Base-by-base conservation (phyloP, 352 stramenopile genomes). In the Pythium scleroteichum region DNA sequence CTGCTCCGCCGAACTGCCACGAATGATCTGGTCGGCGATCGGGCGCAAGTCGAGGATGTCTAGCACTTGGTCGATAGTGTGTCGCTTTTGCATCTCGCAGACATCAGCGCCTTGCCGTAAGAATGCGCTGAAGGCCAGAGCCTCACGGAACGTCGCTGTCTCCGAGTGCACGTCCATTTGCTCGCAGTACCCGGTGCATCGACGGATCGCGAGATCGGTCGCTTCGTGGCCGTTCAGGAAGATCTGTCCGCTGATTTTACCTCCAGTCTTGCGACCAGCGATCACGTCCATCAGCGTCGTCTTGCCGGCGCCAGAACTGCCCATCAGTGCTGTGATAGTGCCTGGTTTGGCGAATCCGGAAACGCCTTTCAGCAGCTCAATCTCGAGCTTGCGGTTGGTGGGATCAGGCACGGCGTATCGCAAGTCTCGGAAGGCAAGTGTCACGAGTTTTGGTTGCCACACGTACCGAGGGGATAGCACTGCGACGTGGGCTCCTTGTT, bases 231-330 rank as follows among this genome's bases (percentile, higher is more conserved):
- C 94, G 69, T 98, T 98, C 8, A 98, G 52, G 14, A 58, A 27
- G 39, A 98, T 89, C n/a, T 95, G 48, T 26, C 94, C 94, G 23
- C 66, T 69, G 53, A 98, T 90, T 14, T 59, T 78, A 17, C 95
- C 95, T n/a, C 76, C 79, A 6, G 78, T 95, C 72, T 98, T 98
- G 45, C 95, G 78, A 16, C 95, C 76, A 13, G 94, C 90, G 51
- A 99, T 92, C 8, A 98, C 92, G 71, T 98, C 93, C 68, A 98
- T 92, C 9, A 98, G 76, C 6, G 95, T 98, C 12, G 94, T 98
- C 72, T 98, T 98, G 1, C 93, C 92, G 26, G 88, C 84, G 35
- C 87, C 85, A 3, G 74, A 82, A 1, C 72, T 74, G 2, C 85
- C 85, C 77, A 91, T 90, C n/a, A 94, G 62, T 0, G 82, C 82